These are phyloP conservation scores for Penicillium sp. DNA, from an alignment of 2,329 filamentous ascomycete genomes.

Conservation along the genomic window DNA sequence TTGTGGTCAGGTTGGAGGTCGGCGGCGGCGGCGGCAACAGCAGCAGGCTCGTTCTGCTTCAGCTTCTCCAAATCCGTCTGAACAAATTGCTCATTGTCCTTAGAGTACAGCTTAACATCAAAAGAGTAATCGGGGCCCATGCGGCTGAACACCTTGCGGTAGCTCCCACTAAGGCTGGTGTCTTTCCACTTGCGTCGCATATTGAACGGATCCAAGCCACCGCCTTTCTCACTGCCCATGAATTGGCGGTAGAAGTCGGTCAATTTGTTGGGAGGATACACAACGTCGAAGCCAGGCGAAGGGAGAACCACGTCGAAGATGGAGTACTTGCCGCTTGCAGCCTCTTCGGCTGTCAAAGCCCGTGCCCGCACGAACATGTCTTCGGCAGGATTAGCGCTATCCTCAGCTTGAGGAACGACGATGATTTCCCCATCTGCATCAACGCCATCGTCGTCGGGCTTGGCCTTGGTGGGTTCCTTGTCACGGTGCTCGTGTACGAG, in stretches of 20 bases:
- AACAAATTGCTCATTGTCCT: slow-evolving; percentile 75
- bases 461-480: slow-evolving; percentile 38
- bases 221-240: slow-evolving; percentile 77
- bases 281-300: slow-evolving; percentile 83
- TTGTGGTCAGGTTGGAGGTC: slow-evolving; percentile 41
- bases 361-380: slow-evolving; percentile 68
- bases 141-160: slow-evolving; percentile 76
- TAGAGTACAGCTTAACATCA: slow-evolving; percentile 65
- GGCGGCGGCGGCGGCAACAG: slow-evolving; percentile 5
- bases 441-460: slow-evolving; percentile 41
- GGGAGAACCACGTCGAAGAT: slow-evolving; percentile 90
- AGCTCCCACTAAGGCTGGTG: slow-evolving; percentile 81
- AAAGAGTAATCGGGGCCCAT: slow-evolving; percentile 64
- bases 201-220: slow-evolving; percentile 72
- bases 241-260: slow-evolving; percentile 81
- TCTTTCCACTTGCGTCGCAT: slow-evolving; percentile 88
- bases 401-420: slow-evolving; percentile 57
- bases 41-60: slow-evolving; percentile 40
- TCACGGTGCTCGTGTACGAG: slow-evolving; percentile 60
- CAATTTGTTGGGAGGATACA: slow-evolving; percentile 80
- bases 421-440: slow-evolving; percentile 65
- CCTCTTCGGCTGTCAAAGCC: slow-evolving; percentile 72
- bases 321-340: slow-evolving; percentile 67
- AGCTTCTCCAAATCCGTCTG: slow-evolving; percentile 78
- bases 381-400: slow-evolving; percentile 53